These are phyloP conservation scores for Candida caryicola DNA, from an alignment of 805 yeast species.

Conservation along the genomic window DNA sequence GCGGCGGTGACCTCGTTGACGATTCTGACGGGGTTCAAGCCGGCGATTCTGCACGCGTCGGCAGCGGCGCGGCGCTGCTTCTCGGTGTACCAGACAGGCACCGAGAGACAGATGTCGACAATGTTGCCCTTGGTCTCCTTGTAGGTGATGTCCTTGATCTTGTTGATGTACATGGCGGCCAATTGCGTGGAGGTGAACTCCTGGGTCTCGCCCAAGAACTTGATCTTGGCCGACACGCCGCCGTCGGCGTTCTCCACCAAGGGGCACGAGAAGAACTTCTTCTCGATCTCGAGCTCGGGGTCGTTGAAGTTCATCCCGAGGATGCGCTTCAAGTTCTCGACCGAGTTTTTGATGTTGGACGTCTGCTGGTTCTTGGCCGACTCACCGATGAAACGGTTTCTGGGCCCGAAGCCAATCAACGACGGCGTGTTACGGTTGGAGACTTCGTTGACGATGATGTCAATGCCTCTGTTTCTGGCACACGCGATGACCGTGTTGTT, in stretches of 20 bases:
- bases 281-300: conserved; percentile 75
- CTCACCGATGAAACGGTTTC: conserved; percentile 93
- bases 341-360: conserved; percentile 94
- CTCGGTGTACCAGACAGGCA: conserved; percentile 97
- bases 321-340: conserved; percentile 89
- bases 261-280: conserved; percentile 68
- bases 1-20: conserved; percentile 98
- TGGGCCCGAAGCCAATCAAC: conserved; percentile 85
- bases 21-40: conserved; percentile 95
- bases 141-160: conserved; percentile 75
- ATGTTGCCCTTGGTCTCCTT: conserved; percentile 81
- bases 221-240: conserved; percentile 79
- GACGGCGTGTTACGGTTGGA: conserved; percentile 95
- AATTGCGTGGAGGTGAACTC: conserved; percentile 87
- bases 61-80: conserved; percentile 93
- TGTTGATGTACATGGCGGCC: conserved; percentile 91
- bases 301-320: conserved; percentile 74
- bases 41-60: conserved; percentile 94
- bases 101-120: conserved; percentile 88
- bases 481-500: conserved; percentile 88
- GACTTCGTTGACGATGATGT: conserved; percentile 96
- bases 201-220: conserved; percentile 73
- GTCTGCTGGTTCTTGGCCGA: conserved; percentile 94
- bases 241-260: conserved; percentile 70
- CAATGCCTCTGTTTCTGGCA: conserved; percentile 98